Evolutionary conservation across 352 stramenopile species (phyloP).

Genomic region (Pythium rishiriense): DNA sequence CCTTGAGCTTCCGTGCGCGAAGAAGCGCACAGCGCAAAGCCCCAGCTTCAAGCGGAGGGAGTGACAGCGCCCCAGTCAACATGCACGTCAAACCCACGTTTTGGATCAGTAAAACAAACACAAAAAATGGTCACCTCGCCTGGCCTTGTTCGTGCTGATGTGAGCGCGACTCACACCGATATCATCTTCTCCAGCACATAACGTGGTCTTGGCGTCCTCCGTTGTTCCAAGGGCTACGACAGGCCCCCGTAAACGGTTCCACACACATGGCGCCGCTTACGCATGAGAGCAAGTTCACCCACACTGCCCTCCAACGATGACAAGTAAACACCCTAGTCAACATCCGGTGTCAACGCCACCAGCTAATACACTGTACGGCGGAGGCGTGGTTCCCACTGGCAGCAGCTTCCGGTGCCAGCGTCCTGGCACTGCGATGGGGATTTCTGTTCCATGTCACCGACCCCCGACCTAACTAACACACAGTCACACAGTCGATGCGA

Average conservation of each 20-base stretch:
- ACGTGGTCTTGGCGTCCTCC: background rate
- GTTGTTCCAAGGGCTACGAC: background rate
- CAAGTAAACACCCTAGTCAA: no score
- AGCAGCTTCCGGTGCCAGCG: no score
- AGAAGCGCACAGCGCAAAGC: background rate
- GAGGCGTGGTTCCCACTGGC: no score
- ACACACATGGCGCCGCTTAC: background rate
- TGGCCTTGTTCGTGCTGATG: background rate
- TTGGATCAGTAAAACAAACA: background rate
- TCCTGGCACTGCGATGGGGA: no score
- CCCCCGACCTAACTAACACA: no score
- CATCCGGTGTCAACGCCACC: no score
- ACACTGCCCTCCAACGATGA: no score
- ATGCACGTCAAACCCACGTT: conserved; percentile 1
- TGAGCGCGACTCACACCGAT: background rate
- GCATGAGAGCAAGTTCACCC: background rate
- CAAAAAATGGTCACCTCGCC: background rate
- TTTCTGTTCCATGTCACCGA: no score
- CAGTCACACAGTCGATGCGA: no score
- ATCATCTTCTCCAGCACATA: no score
- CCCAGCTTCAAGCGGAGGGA: conserved; percentile 9
- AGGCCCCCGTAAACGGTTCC: background rate
- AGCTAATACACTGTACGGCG: no score
- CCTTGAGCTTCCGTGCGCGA: background rate
- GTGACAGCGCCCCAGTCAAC: conserved; percentile 2